These are phyloP conservation scores for Fomitopsis serialis DNA, from an alignment of 768 basidiomycete species.

Conservation along the genomic window DNA sequence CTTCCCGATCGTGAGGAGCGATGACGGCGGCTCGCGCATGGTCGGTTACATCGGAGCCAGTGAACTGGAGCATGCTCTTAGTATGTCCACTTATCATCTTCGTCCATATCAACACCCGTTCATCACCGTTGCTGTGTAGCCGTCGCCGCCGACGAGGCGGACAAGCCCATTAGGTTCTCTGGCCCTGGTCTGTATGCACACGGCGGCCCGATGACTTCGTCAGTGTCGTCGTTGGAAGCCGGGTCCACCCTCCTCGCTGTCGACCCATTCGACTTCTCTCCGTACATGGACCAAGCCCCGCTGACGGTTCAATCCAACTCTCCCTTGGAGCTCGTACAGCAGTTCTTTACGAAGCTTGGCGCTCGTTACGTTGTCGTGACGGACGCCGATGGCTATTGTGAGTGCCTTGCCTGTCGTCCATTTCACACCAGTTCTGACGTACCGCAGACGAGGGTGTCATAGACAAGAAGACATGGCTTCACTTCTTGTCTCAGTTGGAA, in stretches of 20 bases:
- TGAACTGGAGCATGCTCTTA: slow-evolving; percentile 90
- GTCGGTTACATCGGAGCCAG: slow-evolving; percentile 89
- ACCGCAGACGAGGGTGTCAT: slow-evolving; percentile 79
- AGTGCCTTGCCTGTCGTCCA: slow-evolving; percentile 20
- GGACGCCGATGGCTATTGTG: slow-evolving; percentile 79
- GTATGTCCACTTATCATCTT: slow-evolving; percentile 33
- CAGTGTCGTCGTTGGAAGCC: slow-evolving; percentile 55
- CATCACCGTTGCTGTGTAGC: slow-evolving; percentile 33
- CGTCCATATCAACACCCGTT: background rate
- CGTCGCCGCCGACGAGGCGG: slow-evolving; percentile 69
- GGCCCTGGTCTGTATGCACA: slow-evolving; percentile 32
- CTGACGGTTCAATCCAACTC: slow-evolving; percentile 79
- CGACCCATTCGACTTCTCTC: slow-evolving; percentile 75
- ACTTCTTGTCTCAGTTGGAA: slow-evolving; percentile 74
- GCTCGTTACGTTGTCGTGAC: slow-evolving; percentile 85
- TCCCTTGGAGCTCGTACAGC: slow-evolving; percentile 88
- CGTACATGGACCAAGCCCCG: slow-evolving; percentile 95
- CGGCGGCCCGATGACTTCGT: slow-evolving; percentile 43
- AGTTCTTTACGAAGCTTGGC: slow-evolving; percentile 91
- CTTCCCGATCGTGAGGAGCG: slow-evolving; percentile 75
- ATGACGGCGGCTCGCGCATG: slow-evolving; percentile 52
- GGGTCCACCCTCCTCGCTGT: slow-evolving; percentile 18
- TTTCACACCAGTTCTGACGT: background rate
- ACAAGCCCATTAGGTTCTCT: slow-evolving; percentile 64
- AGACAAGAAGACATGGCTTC: slow-evolving; percentile 93